A percentile compares a stretch with the other conserved stretches of the same genome.
Conservation (phyloP, 2,329 filamentous ascomycete genomes). For the Pseudogymnoascus sp. region DNA sequence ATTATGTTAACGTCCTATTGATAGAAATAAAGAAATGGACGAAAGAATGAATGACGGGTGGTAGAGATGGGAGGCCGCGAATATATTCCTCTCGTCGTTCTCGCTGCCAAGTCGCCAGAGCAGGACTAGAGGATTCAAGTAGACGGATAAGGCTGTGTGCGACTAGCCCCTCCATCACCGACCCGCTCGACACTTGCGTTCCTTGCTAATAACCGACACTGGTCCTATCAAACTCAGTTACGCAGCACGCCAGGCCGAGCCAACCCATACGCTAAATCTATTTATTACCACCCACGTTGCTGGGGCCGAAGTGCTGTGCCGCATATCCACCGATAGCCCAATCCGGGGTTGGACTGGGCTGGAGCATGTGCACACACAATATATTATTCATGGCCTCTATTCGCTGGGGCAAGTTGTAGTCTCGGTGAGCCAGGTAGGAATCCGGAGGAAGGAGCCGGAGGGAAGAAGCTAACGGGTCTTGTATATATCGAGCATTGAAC, state of each 20-base stretch:
- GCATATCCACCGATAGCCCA: background rate
- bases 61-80: background rate
- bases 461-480: background rate
- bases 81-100: background rate
- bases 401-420: background rate
- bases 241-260: background rate
- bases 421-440: background rate
- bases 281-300: constrained; percentile 10
- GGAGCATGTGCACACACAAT: background rate
- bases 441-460: background rate
- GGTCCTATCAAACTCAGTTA: constrained; percentile 3
- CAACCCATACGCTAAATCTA: constrained; percentile 4
- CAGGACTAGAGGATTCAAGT: background rate
- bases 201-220: background rate
- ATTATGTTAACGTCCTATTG: background rate
- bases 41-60: background rate
- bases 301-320: constrained; percentile 7
- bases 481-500: background rate
- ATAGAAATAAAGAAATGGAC: background rate
- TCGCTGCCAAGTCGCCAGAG: background rate
- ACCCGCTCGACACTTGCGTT: background rate
- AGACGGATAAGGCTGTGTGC: constrained; percentile 5
- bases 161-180: background rate
- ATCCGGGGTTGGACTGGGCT: background rate
- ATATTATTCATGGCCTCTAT: background rate